Conservation (phyloP, 2,329 filamentous ascomycete species). For the Epichloe typhina region DNA sequence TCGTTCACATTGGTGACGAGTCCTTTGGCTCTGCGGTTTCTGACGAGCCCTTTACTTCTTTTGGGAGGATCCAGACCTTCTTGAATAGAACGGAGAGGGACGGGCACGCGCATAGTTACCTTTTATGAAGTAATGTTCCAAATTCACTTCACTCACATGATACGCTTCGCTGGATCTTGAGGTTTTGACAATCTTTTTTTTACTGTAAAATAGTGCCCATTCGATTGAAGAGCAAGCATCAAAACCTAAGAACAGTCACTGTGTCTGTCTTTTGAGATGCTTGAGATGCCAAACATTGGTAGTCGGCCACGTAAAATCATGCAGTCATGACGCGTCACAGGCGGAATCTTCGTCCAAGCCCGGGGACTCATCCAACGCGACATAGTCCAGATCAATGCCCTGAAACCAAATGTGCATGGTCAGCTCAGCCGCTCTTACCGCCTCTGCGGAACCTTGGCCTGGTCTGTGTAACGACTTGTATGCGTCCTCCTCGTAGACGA, state of each 20-base stretch:
- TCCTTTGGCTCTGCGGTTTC: background rate
- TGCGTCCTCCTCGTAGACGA: constrained; percentile 6
- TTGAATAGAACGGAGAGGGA: background rate
- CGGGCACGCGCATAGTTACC: background rate
- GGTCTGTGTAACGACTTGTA: constrained; percentile 2
- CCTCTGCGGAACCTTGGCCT: background rate
- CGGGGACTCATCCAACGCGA: background rate
- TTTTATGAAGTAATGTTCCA: too few relatives aligned
- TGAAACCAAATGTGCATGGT: constrained; percentile 6
- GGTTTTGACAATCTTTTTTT: too few relatives aligned
- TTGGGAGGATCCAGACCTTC: background rate
- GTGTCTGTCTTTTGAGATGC: too few relatives aligned
- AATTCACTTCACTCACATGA: too few relatives aligned
- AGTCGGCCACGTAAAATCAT: background rate
- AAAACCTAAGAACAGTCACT: too few relatives aligned
- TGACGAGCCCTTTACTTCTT: background rate
- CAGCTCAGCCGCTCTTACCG: constrained; percentile 1
- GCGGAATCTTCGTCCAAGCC: background rate
- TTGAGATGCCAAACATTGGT: background rate
- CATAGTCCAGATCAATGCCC: constrained; percentile 5
- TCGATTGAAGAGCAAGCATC: too few relatives aligned
- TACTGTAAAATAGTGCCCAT: too few relatives aligned
- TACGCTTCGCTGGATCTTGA: too few relatives aligned
- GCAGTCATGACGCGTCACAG: background rate
- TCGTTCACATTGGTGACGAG: background rate